Evolutionary conservation across 179 eudicot genomes (phyloP).

Genomic region (Gypsophila paniculata): DNA sequence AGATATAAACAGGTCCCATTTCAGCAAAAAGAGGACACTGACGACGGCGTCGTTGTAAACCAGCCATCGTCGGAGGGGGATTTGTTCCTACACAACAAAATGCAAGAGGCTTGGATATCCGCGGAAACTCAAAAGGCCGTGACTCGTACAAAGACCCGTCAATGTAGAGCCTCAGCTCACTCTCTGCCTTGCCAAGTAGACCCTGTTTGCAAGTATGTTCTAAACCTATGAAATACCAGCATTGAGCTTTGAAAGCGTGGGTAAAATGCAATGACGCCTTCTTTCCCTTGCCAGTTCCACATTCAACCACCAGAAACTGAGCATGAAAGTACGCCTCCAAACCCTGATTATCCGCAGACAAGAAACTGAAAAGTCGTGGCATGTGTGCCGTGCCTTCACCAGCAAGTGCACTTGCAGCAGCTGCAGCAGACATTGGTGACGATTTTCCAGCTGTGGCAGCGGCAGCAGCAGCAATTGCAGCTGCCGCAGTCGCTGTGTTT

Average conservation of each 20-base stretch:
- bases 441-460: conserved; percentile 93
- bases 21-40: conserved; percentile 99
- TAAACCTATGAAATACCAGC: conserved; percentile 96
- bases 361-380: conserved; percentile 96
- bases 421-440: conserved; percentile 95
- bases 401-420: conserved; percentile 98
- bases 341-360: conserved; percentile 95
- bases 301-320: conserved; percentile 94
- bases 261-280: conserved; percentile 94
- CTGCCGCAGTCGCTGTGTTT: conserved; percentile 95
- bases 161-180: conserved; percentile 83
- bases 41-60: conserved; percentile 94
- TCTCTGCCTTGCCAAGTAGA: conserved; percentile 87
- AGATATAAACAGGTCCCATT: conserved; percentile 96
- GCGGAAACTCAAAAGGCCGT: conserved; percentile 84
- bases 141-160: conserved; percentile 91
- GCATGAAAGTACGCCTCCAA: conserved; percentile 99
- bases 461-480: conserved; percentile 98
- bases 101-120: conserved; percentile 90
- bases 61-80: conserved; percentile 98
- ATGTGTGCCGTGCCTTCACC: conserved; percentile 98
- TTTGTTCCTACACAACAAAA: conserved; percentile 98
- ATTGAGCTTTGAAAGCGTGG: conserved; percentile 96
- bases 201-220: conserved; percentile 94
- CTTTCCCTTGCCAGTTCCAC: conserved; percentile 88